These are phyloP conservation scores for Sporothrix euskadiensis DNA, from an alignment of 2,329 filamentous ascomycete genomes.

Conservation along the genomic window DNA sequence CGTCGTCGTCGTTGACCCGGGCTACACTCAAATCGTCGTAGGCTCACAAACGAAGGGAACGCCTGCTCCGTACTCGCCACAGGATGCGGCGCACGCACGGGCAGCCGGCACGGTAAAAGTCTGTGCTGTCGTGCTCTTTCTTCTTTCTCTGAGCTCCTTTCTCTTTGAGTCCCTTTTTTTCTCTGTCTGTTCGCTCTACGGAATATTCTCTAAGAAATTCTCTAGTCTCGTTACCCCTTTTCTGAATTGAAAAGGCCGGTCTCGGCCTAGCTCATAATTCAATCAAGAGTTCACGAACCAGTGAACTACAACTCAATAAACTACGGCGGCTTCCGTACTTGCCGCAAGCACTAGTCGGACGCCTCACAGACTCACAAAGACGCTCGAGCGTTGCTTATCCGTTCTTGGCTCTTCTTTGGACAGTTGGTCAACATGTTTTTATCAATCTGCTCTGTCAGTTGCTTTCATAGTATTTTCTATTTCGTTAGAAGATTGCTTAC, in stretches of 20 bases:
- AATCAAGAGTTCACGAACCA: background rate
- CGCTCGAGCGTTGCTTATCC: background rate
- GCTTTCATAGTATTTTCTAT: background rate
- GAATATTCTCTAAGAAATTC: background rate
- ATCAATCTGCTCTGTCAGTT: background rate
- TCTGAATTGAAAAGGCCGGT: background rate
- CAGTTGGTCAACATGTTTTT: background rate
- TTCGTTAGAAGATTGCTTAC: background rate
- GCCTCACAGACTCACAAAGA: background rate
- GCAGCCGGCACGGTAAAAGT: background rate
- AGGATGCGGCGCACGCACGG: background rate
- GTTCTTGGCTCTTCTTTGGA: no score
- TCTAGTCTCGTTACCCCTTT: background rate
- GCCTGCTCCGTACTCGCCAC: background rate
- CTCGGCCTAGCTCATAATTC: background rate
- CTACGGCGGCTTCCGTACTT: constrained; percentile 1
- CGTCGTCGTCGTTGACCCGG: background rate
- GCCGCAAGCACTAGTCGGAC: background rate
- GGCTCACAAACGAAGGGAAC: background rate
- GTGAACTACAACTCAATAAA: background rate
- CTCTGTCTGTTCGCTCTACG: background rate
- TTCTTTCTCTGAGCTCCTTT: no score
- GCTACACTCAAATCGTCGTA: background rate
- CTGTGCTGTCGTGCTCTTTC: background rate
- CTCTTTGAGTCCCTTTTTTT: background rate